phyloP scores from a whole-genome alignment of 805 yeast genomes.

The Hanseniaspora vineae region DNA sequence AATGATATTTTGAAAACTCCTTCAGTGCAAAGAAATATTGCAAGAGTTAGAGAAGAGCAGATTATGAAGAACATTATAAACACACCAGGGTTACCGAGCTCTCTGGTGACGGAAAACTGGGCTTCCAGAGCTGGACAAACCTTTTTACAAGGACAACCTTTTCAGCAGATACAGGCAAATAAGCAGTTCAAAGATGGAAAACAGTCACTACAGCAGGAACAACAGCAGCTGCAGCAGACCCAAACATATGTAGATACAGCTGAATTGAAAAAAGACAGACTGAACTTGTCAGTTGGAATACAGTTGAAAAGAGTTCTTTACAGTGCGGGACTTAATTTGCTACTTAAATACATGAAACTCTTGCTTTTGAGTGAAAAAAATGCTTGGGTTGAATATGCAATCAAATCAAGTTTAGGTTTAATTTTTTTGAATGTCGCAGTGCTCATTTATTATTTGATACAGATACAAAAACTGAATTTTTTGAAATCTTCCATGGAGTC shows the following conservation, averaged over 20 bases:
- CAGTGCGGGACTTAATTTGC: background rate
- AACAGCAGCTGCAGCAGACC: background rate
- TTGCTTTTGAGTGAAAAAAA: background rate
- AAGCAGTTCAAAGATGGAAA: too few relatives aligned
- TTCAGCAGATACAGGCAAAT: too few relatives aligned
- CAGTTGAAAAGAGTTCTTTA: background rate
- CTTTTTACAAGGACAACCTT: too few relatives aligned
- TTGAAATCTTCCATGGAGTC: too few relatives aligned
- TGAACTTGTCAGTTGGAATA: background rate
- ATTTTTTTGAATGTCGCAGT: too few relatives aligned
- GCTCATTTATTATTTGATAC: too few relatives aligned
- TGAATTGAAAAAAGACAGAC: background rate
- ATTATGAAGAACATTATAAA: background rate
- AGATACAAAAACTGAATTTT: too few relatives aligned
- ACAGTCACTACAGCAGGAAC: too few relatives aligned
- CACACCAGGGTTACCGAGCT: too few relatives aligned
- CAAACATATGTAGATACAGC: background rate
- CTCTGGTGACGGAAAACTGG: too few relatives aligned
- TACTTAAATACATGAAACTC: background rate
- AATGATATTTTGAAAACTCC: background rate
- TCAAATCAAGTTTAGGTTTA: too few relatives aligned
- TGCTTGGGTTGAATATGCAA: background rate
- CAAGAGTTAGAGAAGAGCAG: background rate
- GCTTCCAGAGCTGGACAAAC: too few relatives aligned
- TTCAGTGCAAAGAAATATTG: background rate